Percentiles rank a stretch among this genome's conserved stretches.
Conservation (phyloP, 2,329 filamentous ascomycete species). For the Aspergillus versicolor region DNA sequence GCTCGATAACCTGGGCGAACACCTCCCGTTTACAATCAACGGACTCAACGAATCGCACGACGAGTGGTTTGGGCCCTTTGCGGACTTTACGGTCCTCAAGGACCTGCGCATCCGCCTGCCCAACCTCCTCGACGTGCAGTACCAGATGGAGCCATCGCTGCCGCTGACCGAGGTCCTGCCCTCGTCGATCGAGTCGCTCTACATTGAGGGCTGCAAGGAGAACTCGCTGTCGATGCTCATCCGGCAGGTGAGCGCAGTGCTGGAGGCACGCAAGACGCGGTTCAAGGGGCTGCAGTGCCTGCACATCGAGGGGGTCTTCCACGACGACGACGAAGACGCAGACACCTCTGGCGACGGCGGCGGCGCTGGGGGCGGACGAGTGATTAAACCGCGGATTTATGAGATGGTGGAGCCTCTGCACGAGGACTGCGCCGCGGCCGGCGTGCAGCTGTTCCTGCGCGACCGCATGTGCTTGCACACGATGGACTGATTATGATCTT, state of each 20-base stretch:
- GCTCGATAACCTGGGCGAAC: conserved; percentile 29
- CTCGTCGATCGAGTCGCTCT: conserved; percentile 22
- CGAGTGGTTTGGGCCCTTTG: conserved; percentile 31
- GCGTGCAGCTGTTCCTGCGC: conserved; percentile 24
- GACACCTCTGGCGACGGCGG: conserved; percentile 19
- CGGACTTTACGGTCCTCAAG: conserved; percentile 26
- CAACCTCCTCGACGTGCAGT: conserved; percentile 32
- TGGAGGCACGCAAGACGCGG: conserved; percentile 19
- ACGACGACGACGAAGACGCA: conserved; percentile 23
- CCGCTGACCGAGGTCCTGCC: conserved; percentile 26
- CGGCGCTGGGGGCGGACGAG: conserved; percentile 5
- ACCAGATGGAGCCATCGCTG: conserved; percentile 23
- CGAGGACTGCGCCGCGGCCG: conserved; percentile 19
- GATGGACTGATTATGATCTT: neutral
- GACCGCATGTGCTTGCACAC: conserved; percentile 21
- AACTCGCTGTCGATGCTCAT: conserved; percentile 25
- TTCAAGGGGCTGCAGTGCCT: conserved; percentile 21
- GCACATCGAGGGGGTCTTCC: conserved; percentile 30
- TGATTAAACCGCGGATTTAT: conserved; percentile 25
- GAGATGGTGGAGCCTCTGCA: conserved; percentile 24
- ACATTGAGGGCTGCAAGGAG: conserved; percentile 31
- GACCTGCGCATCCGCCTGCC: conserved; percentile 31
- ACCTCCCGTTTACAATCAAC: conserved; percentile 28
- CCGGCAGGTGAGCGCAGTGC: conserved; percentile 22
- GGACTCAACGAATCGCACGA: conserved; percentile 31